Percentiles rank a stretch among this genome's conserved stretches.
These are phyloP conservation scores for Boletus eberwhitei DNA, from an alignment of 768 basidiomycete genomes.

Conservation along the genomic window DNA sequence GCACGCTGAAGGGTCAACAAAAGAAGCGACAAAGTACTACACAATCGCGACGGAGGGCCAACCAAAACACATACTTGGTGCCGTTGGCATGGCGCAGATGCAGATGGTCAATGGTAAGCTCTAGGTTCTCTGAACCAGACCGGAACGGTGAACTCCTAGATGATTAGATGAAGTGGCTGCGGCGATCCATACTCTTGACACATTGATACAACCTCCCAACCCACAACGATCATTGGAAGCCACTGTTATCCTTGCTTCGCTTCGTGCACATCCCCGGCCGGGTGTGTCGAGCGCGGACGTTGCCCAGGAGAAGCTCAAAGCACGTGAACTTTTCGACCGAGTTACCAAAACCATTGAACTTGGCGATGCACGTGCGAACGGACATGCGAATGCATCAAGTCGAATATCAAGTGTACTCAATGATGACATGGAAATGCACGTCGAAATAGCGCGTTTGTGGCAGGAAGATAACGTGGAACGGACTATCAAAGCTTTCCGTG, in stretches of 20 bases:
- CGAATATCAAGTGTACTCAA: conserved; percentile 52
- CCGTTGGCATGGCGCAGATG: conserved; percentile 83
- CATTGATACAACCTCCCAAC: conserved; percentile 64
- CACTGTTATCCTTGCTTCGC: conserved; percentile 82
- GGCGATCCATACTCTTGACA: conserved; percentile 83
- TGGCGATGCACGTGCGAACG: conserved; percentile 52
- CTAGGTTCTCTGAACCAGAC: neutral
- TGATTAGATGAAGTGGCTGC: conserved; percentile 74
- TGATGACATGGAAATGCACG: conserved; percentile 82
- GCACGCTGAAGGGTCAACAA: conserved; percentile 64
- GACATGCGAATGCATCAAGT: conserved; percentile 30
- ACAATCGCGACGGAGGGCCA: conserved; percentile 62
- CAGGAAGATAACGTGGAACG: conserved; percentile 76
- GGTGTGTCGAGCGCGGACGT: conserved; percentile 74
- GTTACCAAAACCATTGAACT: conserved; percentile 62
- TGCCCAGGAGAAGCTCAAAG: conserved; percentile 63
- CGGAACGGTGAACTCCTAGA: conserved; percentile 1
- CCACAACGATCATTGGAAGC: conserved; percentile 75
- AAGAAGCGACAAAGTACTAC: conserved; percentile 70
- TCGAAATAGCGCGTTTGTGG: conserved; percentile 91
- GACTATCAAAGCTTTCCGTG: conserved; percentile 66
- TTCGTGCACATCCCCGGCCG: conserved; percentile 79
- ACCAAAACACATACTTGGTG: conserved; percentile 72
- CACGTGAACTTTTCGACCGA: conserved; percentile 80
- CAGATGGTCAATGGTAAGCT: conserved; percentile 76